These are phyloP conservation scores for Ceratocystis diversiconidia DNA, from an alignment of 2,329 filamentous ascomycete species.

Conservation along the genomic window DNA sequence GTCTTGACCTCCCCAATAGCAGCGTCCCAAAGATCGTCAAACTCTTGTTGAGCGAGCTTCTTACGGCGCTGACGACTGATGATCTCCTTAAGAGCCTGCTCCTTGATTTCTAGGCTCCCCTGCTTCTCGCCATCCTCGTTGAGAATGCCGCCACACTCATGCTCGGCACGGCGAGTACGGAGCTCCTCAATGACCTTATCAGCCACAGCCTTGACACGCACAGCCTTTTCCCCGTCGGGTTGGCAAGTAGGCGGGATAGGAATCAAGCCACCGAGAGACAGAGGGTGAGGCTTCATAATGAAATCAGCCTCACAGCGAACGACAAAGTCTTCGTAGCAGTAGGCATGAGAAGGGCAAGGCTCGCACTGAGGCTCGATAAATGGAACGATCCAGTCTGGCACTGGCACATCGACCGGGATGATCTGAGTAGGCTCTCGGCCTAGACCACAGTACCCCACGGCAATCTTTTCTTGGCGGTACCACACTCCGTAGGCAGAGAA, in stretches of 20 bases:
- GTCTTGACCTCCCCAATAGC: constrained; percentile 58
- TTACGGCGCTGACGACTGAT: constrained; percentile 65
- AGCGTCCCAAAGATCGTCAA: constrained; percentile 72
- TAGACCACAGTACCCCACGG: constrained; percentile 85
- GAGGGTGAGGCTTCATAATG: constrained; percentile 67
- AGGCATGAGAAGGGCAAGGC: constrained; percentile 77
- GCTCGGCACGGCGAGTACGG: constrained; percentile 71
- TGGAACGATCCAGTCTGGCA: constrained; percentile 59
- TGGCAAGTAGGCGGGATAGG: constrained; percentile 86
- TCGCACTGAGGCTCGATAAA: constrained; percentile 72
- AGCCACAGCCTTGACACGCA: constrained; percentile 73
- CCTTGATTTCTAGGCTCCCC: constrained; percentile 44
- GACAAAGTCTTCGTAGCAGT: constrained; percentile 65
- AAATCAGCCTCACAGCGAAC: constrained; percentile 79
- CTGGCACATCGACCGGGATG: constrained; percentile 33
- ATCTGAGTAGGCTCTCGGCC: constrained; percentile 46
- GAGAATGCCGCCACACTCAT: constrained; percentile 67
- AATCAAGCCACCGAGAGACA: constrained; percentile 65
- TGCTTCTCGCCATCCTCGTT: constrained; percentile 46
- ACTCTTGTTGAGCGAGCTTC: constrained; percentile 73
- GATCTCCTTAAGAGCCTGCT: constrained; percentile 62
- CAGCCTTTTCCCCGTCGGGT: constrained; percentile 82
- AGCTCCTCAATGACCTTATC: constrained; percentile 79
- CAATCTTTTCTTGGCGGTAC: constrained; percentile 92
- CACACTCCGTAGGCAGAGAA: constrained; percentile 61